These are phyloP conservation scores for Candida corydali DNA, from an alignment of 805 yeast genomes.

Conservation along the genomic window DNA sequence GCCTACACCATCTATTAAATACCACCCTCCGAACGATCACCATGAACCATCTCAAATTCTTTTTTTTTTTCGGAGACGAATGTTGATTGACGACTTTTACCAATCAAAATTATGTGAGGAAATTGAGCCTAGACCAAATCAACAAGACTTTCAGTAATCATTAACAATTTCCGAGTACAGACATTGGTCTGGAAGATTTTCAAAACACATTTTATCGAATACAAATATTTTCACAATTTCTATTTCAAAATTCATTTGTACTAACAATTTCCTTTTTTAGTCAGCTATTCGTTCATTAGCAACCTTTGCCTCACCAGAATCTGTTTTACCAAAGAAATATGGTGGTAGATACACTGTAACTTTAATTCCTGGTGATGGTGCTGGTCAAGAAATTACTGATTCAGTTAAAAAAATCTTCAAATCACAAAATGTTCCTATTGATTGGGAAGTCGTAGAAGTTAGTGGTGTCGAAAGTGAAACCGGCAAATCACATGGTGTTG, in stretches of 20 bases:
- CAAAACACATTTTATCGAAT: too few relatives aligned
- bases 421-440: conserved; percentile 85
- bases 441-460: conserved; percentile 67
- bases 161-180: too few relatives aligned
- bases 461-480: conserved; percentile 42
- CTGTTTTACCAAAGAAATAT: conserved; percentile 79
- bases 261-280: conserved; percentile 24
- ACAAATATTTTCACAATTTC: too few relatives aligned
- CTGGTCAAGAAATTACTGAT: conserved; percentile 92
- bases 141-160: too few relatives aligned
- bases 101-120: too few relatives aligned
- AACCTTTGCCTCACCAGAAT: conserved; percentile 56
- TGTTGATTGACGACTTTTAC: too few relatives aligned
- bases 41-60: background rate
- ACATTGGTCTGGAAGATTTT: too few relatives aligned
- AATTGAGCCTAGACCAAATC: too few relatives aligned
- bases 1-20: too few relatives aligned
- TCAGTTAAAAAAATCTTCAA: conserved; percentile 88
- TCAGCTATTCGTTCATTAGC: conserved; percentile 43
- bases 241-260: too few relatives aligned
- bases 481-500: conserved; percentile 57
- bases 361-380: conserved; percentile 96
- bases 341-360: conserved; percentile 95
- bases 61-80: conserved; percentile 3
- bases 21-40: too few relatives aligned